Evolutionary conservation across 2,329 filamentous ascomycete genomes (phyloP).

Genomic region (Hypoxylon sp.): DNA sequence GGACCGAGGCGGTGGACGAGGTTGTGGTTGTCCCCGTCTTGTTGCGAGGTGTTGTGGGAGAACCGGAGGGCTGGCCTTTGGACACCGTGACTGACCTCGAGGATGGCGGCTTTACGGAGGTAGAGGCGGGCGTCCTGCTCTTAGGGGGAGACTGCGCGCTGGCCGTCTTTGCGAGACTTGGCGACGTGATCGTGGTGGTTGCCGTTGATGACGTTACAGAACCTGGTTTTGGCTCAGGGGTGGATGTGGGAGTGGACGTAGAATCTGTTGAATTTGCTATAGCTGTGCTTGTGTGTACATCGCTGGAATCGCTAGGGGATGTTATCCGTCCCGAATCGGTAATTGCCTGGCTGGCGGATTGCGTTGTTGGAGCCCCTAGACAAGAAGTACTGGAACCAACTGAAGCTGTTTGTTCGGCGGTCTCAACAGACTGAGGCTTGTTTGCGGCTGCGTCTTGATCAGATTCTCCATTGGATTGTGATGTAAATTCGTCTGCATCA

Average conservation of each 20-base stretch:
- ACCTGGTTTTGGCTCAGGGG: constrained; percentile 31
- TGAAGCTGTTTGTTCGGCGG: constrained; percentile 37
- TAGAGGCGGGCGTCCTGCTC: constrained; percentile 45
- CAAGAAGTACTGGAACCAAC: constrained; percentile 31
- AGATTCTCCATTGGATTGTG: constrained; percentile 26
- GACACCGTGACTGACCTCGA: constrained; percentile 39
- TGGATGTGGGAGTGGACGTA: constrained; percentile 22
- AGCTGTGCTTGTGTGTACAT: constrained; percentile 25
- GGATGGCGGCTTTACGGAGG: constrained; percentile 50
- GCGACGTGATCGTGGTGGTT: constrained; percentile 37
- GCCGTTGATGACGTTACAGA: constrained; percentile 27
- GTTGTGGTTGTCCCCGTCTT: constrained; percentile 56
- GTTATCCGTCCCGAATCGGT: constrained; percentile 27
- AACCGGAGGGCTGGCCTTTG: constrained; percentile 45
- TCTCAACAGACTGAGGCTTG: constrained; percentile 30
- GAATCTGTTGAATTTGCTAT: constrained; percentile 35
- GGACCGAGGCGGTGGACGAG: constrained; percentile 67
- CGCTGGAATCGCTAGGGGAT: constrained; percentile 28
- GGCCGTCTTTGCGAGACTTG: constrained; percentile 36
- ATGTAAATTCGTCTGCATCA: constrained; percentile 31
- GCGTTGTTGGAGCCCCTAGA: constrained; percentile 31
- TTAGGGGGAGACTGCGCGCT: constrained; percentile 38
- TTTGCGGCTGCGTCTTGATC: constrained; percentile 25
- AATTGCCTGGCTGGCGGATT: constrained; percentile 35
- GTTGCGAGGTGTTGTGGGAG: constrained; percentile 50